Conservation (phyloP, 345 rosid genomes). For the Euphorbia pulcherrima region DNA sequence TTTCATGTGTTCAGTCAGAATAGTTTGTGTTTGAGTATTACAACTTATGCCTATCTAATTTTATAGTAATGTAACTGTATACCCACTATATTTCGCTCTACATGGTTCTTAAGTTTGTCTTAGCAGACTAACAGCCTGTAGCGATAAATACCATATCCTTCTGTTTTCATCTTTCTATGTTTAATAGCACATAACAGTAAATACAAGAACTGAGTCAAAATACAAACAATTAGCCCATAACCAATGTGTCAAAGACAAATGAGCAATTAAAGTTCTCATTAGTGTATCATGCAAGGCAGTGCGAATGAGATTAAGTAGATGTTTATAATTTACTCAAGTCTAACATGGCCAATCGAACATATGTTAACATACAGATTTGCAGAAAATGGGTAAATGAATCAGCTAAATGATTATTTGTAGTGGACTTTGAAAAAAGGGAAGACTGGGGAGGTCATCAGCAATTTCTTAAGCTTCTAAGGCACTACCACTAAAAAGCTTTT, state of each 20-base stretch:
- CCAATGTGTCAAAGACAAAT: background rate
- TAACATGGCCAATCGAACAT: no score
- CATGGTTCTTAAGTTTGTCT: slow-evolving; percentile 6
- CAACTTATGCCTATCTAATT: slow-evolving; percentile 7
- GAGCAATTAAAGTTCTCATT: background rate
- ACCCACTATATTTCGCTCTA: slow-evolving; percentile 4
- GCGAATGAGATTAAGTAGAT: background rate
- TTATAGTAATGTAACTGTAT: slow-evolving; percentile 20
- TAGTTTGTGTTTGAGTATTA: slow-evolving; percentile 12
- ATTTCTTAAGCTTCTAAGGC: background rate
- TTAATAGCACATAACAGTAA: background rate
- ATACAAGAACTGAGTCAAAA: background rate
- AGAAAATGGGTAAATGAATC: no score
- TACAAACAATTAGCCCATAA: background rate
- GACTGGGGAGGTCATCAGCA: background rate
- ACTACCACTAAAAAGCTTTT: background rate
- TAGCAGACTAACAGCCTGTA: background rate
- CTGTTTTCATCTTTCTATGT: slow-evolving; percentile 4
- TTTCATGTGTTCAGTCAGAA: slow-evolving; percentile 10
- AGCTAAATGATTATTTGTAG: no score
- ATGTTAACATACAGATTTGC: no score
- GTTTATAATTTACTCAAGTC: no score
- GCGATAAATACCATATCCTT: background rate
- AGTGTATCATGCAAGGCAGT: background rate
- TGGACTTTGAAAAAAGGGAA: no score